Base-by-base conservation (phyloP, 164 flowering plant species). In the Nymphaea colorata region DNA sequence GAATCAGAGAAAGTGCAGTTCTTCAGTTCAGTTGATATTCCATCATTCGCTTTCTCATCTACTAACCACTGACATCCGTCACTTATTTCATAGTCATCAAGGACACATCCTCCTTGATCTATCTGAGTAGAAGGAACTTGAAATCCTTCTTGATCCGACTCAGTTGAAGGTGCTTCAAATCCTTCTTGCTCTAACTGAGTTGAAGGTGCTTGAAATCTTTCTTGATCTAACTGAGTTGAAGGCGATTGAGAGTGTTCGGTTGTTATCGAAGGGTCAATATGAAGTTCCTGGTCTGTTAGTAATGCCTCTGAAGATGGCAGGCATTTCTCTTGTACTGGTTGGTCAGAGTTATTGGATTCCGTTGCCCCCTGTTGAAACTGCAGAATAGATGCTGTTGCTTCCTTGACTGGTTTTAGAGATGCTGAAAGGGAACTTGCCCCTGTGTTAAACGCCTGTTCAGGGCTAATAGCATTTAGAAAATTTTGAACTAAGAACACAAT, bases 101-200 rank as follows among this genome's bases (percentile, higher is more conserved):
- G 55, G 15, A 72, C 79, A 59, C 88, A 77, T 6, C 51, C 80
- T 51, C 85, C 86, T 42, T 82, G 87, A 60, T 87, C 82, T 62
- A 85, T 65, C 43, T 92, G 96, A 41, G 98, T 89, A 53, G 91
- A 83, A 43, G 97, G 97, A 64, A 91, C 97, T 4, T 91, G 86
- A 43, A 77, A 85, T 76, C 74, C 83, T 69, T 91, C 93, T 68
- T 77, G 79, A 6, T 70, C 76, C 6, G 71, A 10, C 59, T 8
- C 10, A 8, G 59, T 0, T 16, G 10, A 8, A 16, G 59, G 59
- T 16, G 10, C 16, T 8, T 1, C 59, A 10, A 8, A 10, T 8
- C 16, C 16, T 55, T 55, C 59, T 25, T 25, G 36, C 36, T 25
- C 36, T 25, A 25, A 25, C 36, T 25, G 98, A 63, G 96, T 89